Evolutionary conservation across 257 asterid species (phyloP).

Genomic region (Henckelia pumila): DNA sequence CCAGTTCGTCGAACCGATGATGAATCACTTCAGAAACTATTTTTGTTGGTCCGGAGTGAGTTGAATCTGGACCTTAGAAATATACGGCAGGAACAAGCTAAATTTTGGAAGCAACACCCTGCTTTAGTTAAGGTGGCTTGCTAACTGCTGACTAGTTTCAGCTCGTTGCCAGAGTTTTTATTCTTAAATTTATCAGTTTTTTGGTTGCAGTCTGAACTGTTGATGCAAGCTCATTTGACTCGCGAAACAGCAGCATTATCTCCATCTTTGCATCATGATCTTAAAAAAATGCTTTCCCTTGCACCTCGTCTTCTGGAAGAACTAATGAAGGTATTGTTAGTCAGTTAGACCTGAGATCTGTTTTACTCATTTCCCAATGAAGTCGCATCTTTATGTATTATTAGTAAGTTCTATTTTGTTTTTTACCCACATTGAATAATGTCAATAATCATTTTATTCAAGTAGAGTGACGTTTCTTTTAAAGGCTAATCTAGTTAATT

Average conservation of each 20-base stretch:
- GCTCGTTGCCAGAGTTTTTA: constrained; percentile 21
- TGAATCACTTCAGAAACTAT: constrained; percentile 93
- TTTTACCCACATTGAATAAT: background rate
- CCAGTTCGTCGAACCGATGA: constrained; percentile 96
- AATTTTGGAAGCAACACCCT: constrained; percentile 98
- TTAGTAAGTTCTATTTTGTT: background rate
- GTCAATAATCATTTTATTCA: background rate
- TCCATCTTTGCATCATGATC: constrained; percentile 71
- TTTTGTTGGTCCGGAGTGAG: constrained; percentile 92
- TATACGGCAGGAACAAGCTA: constrained; percentile 90
- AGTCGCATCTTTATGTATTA: background rate
- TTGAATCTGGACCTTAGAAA: constrained; percentile 92
- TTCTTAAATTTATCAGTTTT: constrained; percentile 18
- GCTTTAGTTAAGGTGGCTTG: constrained; percentile 84
- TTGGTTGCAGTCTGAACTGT: constrained; percentile 74
- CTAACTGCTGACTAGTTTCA: constrained; percentile 25
- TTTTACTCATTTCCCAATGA: background rate
- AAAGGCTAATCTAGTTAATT: background rate
- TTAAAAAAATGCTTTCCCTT: constrained; percentile 77
- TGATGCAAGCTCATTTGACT: constrained; percentile 95
- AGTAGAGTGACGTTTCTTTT: background rate
- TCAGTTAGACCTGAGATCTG: constrained; percentile 15
- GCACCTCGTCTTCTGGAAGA: constrained; percentile 99
- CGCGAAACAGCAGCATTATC: constrained; percentile 85
- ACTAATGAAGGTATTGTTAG: constrained; percentile 75